phyloP scores from a whole-genome alignment of 2,329 filamentous ascomycete genomes.

The Dactylonectria estremocensis region DNA sequence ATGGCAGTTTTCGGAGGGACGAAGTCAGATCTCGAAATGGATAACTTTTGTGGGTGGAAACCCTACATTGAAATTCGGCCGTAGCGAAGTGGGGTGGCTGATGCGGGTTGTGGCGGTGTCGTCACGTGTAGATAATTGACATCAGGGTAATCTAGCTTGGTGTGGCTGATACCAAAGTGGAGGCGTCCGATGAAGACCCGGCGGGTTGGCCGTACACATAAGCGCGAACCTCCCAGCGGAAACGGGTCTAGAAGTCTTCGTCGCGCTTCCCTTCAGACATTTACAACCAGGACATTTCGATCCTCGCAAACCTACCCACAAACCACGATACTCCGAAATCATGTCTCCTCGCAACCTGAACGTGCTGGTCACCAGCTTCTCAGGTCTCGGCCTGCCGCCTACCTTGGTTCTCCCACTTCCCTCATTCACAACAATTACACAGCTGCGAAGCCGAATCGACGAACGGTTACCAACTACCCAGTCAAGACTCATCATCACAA shows the following conservation, averaged over 20 bases:
- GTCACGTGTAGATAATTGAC: conserved; percentile 53
- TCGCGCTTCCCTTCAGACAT: conserved; percentile 3
- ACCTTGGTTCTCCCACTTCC: conserved; percentile 84
- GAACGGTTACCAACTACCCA: conserved; percentile 72
- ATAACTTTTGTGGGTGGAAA: conserved; percentile 64
- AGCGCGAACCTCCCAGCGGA: conserved; percentile 4
- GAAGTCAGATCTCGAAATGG: conserved; percentile 59
- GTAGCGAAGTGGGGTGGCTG: conserved; percentile 55
- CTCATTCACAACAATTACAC: conserved; percentile 74
- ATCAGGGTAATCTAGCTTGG: conserved; percentile 12
- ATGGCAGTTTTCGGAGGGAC: conserved; percentile 57
- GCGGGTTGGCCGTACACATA: not conserved
- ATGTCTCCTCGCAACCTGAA: conserved; percentile 78
- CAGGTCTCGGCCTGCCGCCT: conserved; percentile 85
- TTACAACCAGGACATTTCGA: conserved; percentile 3
- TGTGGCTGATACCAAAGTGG: conserved; percentile 38
- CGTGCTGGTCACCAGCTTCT: conserved; percentile 87
- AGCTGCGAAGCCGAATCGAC: conserved; percentile 76
- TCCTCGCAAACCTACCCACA: not conserved
- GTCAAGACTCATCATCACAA: conserved; percentile 83
- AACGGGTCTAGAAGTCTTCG: not conserved
- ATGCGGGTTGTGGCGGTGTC: conserved; percentile 45
- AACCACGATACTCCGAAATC: conserved; percentile 10
- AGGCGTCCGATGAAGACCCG: conserved; percentile 12
- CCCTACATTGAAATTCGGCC: conserved; percentile 56